phyloP scores from a whole-genome alignment of 2,329 filamentous ascomycete species.

The Fusarium verticillioides region DNA sequence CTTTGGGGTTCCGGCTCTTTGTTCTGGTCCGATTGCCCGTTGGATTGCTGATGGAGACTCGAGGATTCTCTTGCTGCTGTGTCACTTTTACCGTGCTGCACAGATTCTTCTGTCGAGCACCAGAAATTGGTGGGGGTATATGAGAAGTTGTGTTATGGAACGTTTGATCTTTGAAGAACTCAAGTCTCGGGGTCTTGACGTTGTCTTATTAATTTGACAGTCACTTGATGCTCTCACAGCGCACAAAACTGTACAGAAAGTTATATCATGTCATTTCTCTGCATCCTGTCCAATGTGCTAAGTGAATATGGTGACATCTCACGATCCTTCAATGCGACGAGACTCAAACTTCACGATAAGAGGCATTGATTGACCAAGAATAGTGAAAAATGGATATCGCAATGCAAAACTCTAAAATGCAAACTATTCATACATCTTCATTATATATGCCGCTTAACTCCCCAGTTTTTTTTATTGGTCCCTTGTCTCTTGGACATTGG shows the following conservation, averaged over 20 bases:
- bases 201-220: too few relatives aligned
- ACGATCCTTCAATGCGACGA: too few relatives aligned
- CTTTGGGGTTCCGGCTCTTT: not conserved
- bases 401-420: not conserved
- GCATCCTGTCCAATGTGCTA: too few relatives aligned
- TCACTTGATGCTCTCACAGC: too few relatives aligned
- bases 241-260: too few relatives aligned
- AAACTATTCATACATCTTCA: constrained; percentile 8
- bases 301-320: too few relatives aligned
- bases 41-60: not conserved
- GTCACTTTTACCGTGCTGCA: not conserved
- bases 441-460: not conserved
- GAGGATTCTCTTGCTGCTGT: not conserved
- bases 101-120: not conserved
- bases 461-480: constrained; percentile 1
- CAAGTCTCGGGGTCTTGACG: too few relatives aligned
- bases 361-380: too few relatives aligned
- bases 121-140: not conserved
- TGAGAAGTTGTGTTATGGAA: not conserved
- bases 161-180: not conserved
- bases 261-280: too few relatives aligned
- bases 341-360: too few relatives aligned
- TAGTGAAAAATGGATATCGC: not conserved
- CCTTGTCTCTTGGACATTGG: constrained; percentile 2
- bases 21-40: not conserved